Evolutionary conservation across 2,329 filamentous ascomycete species (phyloP).

Genomic region (Penicillium glabrum): DNA sequence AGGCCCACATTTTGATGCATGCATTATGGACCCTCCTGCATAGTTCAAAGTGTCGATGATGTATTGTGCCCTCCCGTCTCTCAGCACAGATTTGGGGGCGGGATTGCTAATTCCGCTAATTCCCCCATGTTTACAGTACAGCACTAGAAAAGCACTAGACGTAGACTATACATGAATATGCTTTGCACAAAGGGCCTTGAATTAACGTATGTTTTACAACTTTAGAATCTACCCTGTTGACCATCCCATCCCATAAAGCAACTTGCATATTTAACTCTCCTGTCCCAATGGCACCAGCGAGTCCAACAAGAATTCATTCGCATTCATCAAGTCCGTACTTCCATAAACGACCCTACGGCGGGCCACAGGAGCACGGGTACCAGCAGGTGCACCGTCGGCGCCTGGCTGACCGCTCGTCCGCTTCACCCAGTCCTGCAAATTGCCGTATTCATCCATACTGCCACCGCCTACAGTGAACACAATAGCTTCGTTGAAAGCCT

Average conservation of each 20-base stretch:
- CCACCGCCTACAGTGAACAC: conserved; percentile 96
- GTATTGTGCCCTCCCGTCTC: too few relatives aligned
- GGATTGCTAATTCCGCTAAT: too few relatives aligned
- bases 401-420: conserved; percentile 63
- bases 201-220: conserved; percentile 25
- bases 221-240: conserved; percentile 4
- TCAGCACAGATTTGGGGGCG: too few relatives aligned
- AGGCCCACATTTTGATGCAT: too few relatives aligned
- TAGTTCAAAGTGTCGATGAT: too few relatives aligned
- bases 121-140: too few relatives aligned
- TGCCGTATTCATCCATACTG: conserved; percentile 98
- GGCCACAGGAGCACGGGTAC: conserved; percentile 28
- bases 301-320: conserved; percentile 59
- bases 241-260: neutral
- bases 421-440: conserved; percentile 92
- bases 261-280: conserved; percentile 45
- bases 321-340: conserved; percentile 73
- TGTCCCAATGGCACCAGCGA: conserved; percentile 58
- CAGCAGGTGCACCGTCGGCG: conserved; percentile 44
- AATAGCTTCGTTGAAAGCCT: conserved; percentile 85
- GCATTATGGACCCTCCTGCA: too few relatives aligned
- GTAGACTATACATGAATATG: too few relatives aligned
- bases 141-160: too few relatives aligned
- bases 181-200: conserved; percentile 1
- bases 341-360: conserved; percentile 89